These are phyloP conservation scores for Scalesia atractyloides DNA, from an alignment of 129 eudicot species.

Conservation along the genomic window DNA sequence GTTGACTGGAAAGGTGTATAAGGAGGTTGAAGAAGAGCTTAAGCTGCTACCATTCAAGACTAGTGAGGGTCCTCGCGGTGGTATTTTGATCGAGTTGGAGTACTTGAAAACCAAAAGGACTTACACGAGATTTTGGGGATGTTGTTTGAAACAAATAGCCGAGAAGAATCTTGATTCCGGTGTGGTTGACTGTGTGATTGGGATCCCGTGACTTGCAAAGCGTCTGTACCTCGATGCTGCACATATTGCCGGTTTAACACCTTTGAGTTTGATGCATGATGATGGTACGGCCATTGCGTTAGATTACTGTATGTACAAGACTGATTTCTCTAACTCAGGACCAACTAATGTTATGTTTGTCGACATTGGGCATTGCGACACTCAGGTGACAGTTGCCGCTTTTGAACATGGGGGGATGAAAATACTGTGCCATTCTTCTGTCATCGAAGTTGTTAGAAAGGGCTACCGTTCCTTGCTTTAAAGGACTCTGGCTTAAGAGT, in stretches of 20 bases:
- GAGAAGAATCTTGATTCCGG: slow-evolving; percentile 61
- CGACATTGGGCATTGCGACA: slow-evolving; percentile 84
- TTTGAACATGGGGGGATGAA: slow-evolving; percentile 71
- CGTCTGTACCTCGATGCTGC: slow-evolving; percentile 81
- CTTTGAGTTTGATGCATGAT: slow-evolving; percentile 78
- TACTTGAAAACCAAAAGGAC: slow-evolving; percentile 50
- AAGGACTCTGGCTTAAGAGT: slow-evolving; percentile 46
- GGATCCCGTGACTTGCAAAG: slow-evolving; percentile 78
- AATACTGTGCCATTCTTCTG: slow-evolving; percentile 64
- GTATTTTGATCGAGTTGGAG: slow-evolving; percentile 63
- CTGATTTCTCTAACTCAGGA: slow-evolving; percentile 44
- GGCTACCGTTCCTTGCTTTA: slow-evolving; percentile 62
- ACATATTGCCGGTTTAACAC: slow-evolving; percentile 64
- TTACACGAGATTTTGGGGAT: slow-evolving; percentile 79
- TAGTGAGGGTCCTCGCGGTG: slow-evolving; percentile 69
- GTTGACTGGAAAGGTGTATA: slow-evolving; percentile 61
- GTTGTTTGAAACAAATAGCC: slow-evolving; percentile 60
- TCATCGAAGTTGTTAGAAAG: slow-evolving; percentile 58
- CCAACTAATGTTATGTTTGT: slow-evolving; percentile 66
- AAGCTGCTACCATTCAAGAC: slow-evolving; percentile 62
- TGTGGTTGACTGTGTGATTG: slow-evolving; percentile 71
- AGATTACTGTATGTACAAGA: slow-evolving; percentile 83
- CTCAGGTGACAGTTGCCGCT: slow-evolving; percentile 73
- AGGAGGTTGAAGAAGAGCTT: slow-evolving; percentile 70
- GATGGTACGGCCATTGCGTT: slow-evolving; percentile 85